Percentiles rank a stretch among this genome's conserved stretches.
phyloP scores from a whole-genome alignment of 2,329 filamentous ascomycete genomes.

The Botrytis hyacinthi region DNA sequence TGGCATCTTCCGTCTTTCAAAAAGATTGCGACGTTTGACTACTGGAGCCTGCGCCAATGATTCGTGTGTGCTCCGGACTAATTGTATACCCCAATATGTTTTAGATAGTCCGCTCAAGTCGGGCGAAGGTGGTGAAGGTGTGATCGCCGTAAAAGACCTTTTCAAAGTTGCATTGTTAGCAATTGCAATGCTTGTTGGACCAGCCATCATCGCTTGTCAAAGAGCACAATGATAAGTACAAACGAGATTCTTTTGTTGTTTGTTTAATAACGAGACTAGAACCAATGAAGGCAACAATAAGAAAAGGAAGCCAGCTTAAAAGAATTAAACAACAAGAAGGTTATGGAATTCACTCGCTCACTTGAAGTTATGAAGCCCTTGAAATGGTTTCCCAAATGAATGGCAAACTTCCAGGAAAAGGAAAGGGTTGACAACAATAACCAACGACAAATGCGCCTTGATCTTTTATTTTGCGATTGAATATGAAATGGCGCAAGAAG shows the following conservation, averaged over 20 bases:
- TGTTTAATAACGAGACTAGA: background rate
- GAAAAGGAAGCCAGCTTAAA: background rate
- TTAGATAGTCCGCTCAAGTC: conserved; percentile 25
- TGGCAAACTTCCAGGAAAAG: background rate
- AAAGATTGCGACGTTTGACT: conserved; percentile 24
- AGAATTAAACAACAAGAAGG: background rate
- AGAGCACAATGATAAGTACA: background rate
- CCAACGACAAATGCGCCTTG: conserved; percentile 8
- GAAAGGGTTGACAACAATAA: conserved; percentile 11
- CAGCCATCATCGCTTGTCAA: conserved; percentile 27
- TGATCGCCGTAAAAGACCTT: conserved; percentile 33
- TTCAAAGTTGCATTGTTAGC: conserved; percentile 37
- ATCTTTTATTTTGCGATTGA: conserved; percentile 6
- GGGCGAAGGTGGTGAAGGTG: conserved; percentile 26
- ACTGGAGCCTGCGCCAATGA: conserved; percentile 25
- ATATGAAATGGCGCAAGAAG: conserved; percentile 7
- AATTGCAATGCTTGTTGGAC: conserved; percentile 28
- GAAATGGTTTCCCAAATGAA: background rate
- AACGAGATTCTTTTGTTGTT: conserved; percentile 2
- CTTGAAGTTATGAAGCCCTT: conserved; percentile 13
- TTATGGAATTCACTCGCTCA: conserved; percentile 1
- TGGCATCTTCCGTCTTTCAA: conserved; percentile 50
- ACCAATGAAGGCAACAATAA: background rate
- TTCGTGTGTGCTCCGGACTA: conserved; percentile 4
- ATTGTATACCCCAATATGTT: conserved; percentile 11